These are phyloP conservation scores for Gnomoniopsis smithogilvyi DNA, from an alignment of 2,329 filamentous ascomycete genomes.

Conservation along the genomic window DNA sequence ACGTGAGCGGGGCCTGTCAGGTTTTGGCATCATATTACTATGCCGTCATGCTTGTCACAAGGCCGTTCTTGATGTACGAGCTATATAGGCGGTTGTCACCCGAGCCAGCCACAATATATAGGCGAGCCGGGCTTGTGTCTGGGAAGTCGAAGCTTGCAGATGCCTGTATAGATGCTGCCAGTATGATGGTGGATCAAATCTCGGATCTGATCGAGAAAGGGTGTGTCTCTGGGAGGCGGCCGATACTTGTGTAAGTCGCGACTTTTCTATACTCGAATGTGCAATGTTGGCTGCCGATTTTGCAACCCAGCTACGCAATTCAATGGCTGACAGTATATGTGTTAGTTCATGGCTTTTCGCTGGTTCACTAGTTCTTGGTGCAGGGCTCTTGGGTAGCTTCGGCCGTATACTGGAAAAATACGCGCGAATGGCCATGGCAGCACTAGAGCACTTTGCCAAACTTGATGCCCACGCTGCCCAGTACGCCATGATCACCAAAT, in stretches of 20 bases:
- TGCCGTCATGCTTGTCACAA: slow-evolving; percentile 53
- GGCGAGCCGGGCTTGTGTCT: slow-evolving; percentile 27
- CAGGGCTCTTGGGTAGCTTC: slow-evolving; percentile 49
- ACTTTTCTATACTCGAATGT: not conserved
- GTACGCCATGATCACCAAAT: slow-evolving; percentile 52
- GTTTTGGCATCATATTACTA: slow-evolving; percentile 53
- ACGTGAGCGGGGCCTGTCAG: slow-evolving; percentile 46
- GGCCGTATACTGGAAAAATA: slow-evolving; percentile 51
- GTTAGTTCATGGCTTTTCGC: slow-evolving; percentile 52
- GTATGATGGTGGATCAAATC: slow-evolving; percentile 49
- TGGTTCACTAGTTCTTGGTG: slow-evolving; percentile 47
- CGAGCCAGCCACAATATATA: slow-evolving; percentile 18
- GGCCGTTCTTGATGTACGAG: slow-evolving; percentile 56
- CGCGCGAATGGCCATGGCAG: slow-evolving; percentile 42
- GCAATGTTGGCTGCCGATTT: no score
- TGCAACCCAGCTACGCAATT: not conserved
- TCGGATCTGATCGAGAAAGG: slow-evolving; percentile 40
- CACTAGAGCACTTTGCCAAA: slow-evolving; percentile 46
- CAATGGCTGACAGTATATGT: not conserved
- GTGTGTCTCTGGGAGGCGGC: slow-evolving; percentile 41
- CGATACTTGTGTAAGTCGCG: slow-evolving; percentile 45
- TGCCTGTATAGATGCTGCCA: slow-evolving; percentile 53
- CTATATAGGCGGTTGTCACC: slow-evolving; percentile 43
- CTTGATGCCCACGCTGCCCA: slow-evolving; percentile 48
- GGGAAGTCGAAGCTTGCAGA: slow-evolving; percentile 50